A percentile compares a stretch with the other conserved stretches of the same genome.
Conservation (phyloP, 345 rosid species). For the Garcia nutans region DNA sequence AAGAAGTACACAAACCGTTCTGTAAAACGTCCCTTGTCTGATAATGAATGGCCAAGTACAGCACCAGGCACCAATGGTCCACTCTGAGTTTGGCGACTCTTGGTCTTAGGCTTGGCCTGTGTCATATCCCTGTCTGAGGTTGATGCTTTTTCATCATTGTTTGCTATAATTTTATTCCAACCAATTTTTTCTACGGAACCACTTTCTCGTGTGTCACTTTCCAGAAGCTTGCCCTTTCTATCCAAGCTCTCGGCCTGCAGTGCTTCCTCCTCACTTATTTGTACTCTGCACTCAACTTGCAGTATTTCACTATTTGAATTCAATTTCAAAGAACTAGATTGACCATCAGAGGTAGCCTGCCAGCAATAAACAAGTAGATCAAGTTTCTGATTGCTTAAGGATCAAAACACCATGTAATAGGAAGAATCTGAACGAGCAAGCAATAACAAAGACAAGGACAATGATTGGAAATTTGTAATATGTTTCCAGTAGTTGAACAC, state of each 20-base stretch:
- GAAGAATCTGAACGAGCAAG: not conserved
- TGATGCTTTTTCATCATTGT: conserved; percentile 46
- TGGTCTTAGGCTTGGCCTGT: conserved; percentile 49
- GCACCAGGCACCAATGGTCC: conserved; percentile 77
- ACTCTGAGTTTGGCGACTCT: conserved; percentile 77
- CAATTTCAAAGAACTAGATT: conserved; percentile 30
- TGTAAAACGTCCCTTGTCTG: conserved; percentile 48
- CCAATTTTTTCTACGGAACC: conserved; percentile 36
- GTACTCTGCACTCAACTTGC: conserved; percentile 39
- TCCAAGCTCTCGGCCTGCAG: conserved; percentile 37
- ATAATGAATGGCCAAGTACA: conserved; percentile 51
- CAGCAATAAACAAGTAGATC: conserved; percentile 20
- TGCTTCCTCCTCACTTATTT: conserved; percentile 33
- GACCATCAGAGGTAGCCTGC: conserved; percentile 36
- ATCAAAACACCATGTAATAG: conserved; percentile 10
- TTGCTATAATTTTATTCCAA: conserved; percentile 41
- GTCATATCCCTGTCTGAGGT: conserved; percentile 49
- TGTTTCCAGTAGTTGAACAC: not conserved
- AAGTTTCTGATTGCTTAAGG: not conserved
- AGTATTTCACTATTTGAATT: conserved; percentile 29
- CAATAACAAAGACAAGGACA: not conserved
- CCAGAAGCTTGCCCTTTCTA: conserved; percentile 52
- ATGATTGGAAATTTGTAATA: not conserved
- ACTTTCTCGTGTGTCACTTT: conserved; percentile 44
- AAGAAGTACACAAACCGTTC: conserved; percentile 60